These are phyloP conservation scores for Lycium ferocissimum DNA, from an alignment of 257 asterid genomes.

Conservation along the genomic window DNA sequence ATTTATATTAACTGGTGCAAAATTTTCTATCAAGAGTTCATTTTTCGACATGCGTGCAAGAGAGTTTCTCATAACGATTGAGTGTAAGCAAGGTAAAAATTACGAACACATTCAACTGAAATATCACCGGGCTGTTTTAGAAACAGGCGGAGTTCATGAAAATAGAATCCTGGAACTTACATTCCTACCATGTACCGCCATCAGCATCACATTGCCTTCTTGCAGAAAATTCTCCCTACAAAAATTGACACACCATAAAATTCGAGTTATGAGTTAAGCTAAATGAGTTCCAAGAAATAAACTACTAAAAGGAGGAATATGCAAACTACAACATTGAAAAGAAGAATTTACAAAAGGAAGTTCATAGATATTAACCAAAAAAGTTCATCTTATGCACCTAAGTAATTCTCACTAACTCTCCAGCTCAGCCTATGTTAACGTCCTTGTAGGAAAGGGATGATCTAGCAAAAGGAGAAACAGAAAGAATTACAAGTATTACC, in stretches of 20 bases:
- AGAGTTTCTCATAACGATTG: not conserved
- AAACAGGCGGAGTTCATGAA: not conserved
- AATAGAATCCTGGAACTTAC: constrained; percentile 49
- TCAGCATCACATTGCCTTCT: constrained; percentile 81
- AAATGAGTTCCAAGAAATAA: too few relatives aligned
- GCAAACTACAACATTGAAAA: too few relatives aligned
- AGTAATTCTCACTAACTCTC: not conserved
- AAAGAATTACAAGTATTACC: not conserved
- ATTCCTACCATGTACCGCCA: constrained; percentile 77
- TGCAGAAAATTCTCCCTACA: constrained; percentile 89
- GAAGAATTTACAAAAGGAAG: not conserved
- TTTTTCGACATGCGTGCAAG: not conserved
- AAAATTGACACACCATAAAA: constrained; percentile 27
- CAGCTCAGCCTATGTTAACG: not conserved
- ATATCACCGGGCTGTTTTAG: not conserved
- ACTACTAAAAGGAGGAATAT: not conserved
- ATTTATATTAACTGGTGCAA: not conserved
- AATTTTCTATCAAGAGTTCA: not conserved
- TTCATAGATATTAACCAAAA: not conserved
- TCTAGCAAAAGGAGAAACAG: not conserved
- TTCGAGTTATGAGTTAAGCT: not conserved
- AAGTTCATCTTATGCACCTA: not conserved
- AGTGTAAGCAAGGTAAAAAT: not conserved
- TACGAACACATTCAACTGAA: not conserved
- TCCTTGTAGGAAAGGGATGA: not conserved